Evolutionary conservation across 768 basidiomycete species (phyloP), one percentile per base, ranked within the genome.

Genomic region (Russula sp.): DNA sequence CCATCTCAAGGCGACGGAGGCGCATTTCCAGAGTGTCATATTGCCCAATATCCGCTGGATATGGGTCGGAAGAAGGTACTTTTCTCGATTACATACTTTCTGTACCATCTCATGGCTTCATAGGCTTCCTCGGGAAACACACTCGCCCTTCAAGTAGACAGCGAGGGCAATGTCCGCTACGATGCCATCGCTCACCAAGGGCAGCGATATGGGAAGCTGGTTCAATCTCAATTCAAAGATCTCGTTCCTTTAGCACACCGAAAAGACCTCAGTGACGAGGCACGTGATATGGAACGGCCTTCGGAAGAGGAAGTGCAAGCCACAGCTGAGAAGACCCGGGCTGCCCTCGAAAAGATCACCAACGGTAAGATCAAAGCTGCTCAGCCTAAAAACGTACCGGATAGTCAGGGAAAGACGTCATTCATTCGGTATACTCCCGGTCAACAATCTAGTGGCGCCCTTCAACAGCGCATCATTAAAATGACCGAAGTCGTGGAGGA

Each of bases 401-500:
- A 90, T 67, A 79, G 81, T 39, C 87, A 89, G 66, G 89, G 88
- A 6, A 90, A 90, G 75, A 87, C 94, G 0, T 79, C 85, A 9
- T 99, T 93, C 75, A 92, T 99, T 66, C 89, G 97, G 16, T 99
- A 99, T 73, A 99, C 97, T 14, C 95, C 96, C 8, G 94, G 93
- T 9, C 92, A 94, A 70, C 91, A 94, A 73, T 82, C 80, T 68
- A 84, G 84, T 44, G 78, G 78, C 35, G 88, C 84, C 6, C 73
- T 94, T 70, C 90, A 95, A 73, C 97, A 99, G 74, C 79, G 96
- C 60, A 98, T 99, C 70, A 98, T 99, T 76, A 99, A 99, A 75
- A 98, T 99, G 95, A 86, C 94, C 10, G 94, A 96, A 68, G 90
- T 98, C 11, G 92, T 94, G 5, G 97, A 99, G 75, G 97, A 99